These are phyloP conservation scores for Metarhizium sp. DNA, from an alignment of 2,329 filamentous ascomycete species.

Conservation along the genomic window DNA sequence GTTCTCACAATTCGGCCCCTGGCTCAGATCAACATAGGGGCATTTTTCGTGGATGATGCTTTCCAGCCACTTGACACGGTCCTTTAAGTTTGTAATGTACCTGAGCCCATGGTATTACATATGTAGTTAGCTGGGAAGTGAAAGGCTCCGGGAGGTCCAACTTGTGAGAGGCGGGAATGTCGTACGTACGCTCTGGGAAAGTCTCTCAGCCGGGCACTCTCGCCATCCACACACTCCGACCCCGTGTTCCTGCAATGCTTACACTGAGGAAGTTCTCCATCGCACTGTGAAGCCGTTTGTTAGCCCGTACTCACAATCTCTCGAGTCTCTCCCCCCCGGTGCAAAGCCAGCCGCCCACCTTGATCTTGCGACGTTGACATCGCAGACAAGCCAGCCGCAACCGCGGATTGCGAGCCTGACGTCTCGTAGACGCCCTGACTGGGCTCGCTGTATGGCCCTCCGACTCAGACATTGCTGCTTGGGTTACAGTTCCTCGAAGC, in stretches of 20 bases:
- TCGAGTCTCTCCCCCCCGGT: neutral
- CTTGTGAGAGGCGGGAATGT: no score
- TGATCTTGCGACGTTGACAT: slow-evolving; percentile 41
- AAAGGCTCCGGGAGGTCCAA: neutral
- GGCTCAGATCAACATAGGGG: no score
- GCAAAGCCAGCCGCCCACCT: slow-evolving; percentile 18
- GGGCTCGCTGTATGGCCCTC: slow-evolving; percentile 1
- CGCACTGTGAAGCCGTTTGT: slow-evolving; percentile 25
- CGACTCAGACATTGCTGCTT: slow-evolving; percentile 10
- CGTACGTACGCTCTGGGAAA: slow-evolving; percentile 30
- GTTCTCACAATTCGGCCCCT: no score
- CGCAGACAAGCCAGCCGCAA: slow-evolving; percentile 21
- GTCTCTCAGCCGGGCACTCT: slow-evolving; percentile 28
- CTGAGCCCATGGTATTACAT: slow-evolving; percentile 3
- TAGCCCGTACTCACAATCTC: neutral
- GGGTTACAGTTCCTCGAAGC: neutral
- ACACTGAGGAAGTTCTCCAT: slow-evolving; percentile 31
- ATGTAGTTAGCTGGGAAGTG: neutral
- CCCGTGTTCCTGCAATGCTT: slow-evolving; percentile 33
- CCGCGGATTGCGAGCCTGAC: slow-evolving; percentile 15
- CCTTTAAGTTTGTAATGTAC: slow-evolving; percentile 18
- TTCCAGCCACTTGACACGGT: slow-evolving; percentile 30
- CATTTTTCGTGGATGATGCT: slow-evolving; percentile 26
- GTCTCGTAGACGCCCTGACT: slow-evolving; percentile 4
- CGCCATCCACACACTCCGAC: slow-evolving; percentile 32